phyloP scores from a whole-genome alignment of 768 basidiomycete genomes.

The Nevesoporus exiguus region DNA sequence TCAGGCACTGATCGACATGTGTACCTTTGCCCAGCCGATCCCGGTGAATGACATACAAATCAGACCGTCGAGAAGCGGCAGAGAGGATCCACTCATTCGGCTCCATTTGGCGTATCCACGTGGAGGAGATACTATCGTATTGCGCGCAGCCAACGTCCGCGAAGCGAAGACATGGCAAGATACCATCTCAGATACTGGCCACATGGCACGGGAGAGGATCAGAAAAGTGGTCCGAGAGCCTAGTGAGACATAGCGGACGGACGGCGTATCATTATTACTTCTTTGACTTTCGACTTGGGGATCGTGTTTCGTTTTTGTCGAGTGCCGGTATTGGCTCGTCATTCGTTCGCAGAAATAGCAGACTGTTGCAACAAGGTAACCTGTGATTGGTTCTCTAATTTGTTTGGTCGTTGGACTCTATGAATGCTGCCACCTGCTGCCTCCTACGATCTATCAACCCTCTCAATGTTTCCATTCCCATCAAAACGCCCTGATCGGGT shows the following conservation, averaged over 20 bases:
- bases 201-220: conserved; percentile 15
- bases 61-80: conserved; percentile 44
- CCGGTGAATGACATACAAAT: conserved; percentile 65
- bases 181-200: conserved; percentile 31
- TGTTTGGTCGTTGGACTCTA: background rate
- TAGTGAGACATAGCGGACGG: conserved; percentile 33
- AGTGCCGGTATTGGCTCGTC: background rate
- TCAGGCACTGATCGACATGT: background rate
- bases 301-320: background rate
- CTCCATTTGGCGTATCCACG: conserved; percentile 65
- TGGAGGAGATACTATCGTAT: conserved; percentile 65
- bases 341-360: background rate
- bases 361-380: background rate
- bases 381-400: background rate
- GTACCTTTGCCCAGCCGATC: conserved; percentile 51
- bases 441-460: conserved; percentile 57
- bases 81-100: conserved; percentile 68
- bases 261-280: conserved; percentile 22
- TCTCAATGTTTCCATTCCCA: conserved; percentile 67
- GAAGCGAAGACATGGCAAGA: conserved; percentile 57
- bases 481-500: conserved; percentile 73
- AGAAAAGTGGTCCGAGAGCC: background rate
- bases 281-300: background rate
- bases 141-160: conserved; percentile 54
- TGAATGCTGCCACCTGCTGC: conserved; percentile 34